A percentile compares a stretch with the other conserved stretches of the same genome.
Conservation (phyloP, 106 monocot species). For the Platanthera guangdongensis region DNA sequence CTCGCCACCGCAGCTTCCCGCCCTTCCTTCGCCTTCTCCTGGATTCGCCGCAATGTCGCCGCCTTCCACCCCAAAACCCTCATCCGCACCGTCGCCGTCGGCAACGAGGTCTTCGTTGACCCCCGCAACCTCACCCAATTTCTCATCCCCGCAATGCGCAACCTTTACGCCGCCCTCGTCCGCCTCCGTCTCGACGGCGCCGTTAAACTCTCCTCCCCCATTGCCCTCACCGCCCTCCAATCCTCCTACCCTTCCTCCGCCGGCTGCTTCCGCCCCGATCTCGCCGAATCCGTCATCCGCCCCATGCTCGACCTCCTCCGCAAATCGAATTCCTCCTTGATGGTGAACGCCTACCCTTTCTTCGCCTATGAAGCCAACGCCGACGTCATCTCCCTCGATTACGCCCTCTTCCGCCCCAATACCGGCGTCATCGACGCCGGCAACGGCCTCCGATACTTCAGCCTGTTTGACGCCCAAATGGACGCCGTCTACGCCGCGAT, state of each 20-base stretch:
- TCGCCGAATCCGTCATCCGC: constrained; percentile 45
- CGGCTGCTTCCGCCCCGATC: constrained; percentile 56
- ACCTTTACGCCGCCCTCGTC: constrained; percentile 46
- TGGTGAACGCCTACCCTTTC: constrained; percentile 94
- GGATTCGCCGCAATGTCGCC: constrained; percentile 52
- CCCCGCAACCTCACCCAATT: constrained; percentile 40
- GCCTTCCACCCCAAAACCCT: constrained; percentile 46
- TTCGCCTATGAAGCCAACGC: constrained; percentile 77
- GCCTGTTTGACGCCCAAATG: constrained; percentile 79
- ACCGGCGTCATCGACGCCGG: constrained; percentile 47
- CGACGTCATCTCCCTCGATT: constrained; percentile 70
- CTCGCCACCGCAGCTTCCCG: constrained; percentile 27
- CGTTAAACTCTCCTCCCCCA: constrained; percentile 72
- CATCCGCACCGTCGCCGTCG: constrained; percentile 62
- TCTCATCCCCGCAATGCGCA: constrained; percentile 78
- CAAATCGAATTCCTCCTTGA: constrained; percentile 45
- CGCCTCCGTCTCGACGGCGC: constrained; percentile 30
- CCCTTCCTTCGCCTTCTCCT: constrained; percentile 32
- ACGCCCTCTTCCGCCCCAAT: constrained; percentile 86
- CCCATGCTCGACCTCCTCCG: constrained; percentile 82
- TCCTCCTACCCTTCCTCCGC: constrained; percentile 73
- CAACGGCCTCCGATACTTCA: constrained; percentile 53
- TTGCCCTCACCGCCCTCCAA: constrained; percentile 72
- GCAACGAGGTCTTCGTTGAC: constrained; percentile 72
- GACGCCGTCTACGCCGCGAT: constrained; percentile 78